phyloP scores from a whole-genome alignment of 306 rosid species.

The Fragaria ananassa region DNA sequence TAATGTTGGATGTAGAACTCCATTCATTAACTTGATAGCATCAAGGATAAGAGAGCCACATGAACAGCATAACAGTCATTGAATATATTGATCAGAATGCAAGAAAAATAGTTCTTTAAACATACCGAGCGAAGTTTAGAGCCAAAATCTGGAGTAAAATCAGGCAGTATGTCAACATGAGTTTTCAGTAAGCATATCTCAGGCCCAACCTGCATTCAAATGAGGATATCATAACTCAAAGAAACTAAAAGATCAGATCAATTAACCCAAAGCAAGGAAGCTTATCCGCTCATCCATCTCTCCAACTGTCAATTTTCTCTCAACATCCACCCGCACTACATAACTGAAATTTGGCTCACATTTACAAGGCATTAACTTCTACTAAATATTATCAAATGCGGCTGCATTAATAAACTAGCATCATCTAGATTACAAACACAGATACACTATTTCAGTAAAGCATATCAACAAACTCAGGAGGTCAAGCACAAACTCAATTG shows the following conservation, averaged over 20 bases:
- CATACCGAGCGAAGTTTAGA: conserved; percentile 73
- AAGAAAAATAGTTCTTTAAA: background rate
- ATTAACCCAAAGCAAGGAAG: background rate
- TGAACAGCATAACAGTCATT: background rate
- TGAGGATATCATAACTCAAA: background rate
- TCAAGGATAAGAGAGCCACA: background rate
- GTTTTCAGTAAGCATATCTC: conserved; percentile 93
- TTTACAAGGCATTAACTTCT: background rate
- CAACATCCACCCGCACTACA: background rate
- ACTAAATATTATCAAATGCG: too few relatives aligned
- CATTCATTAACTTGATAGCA: background rate
- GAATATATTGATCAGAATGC: background rate
- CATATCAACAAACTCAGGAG: background rate
- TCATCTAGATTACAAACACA: background rate
- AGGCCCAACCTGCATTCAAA: conserved; percentile 65
- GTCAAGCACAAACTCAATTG: background rate
- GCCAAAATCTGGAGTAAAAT: conserved; percentile 86
- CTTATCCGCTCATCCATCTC: background rate
- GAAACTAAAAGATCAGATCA: background rate
- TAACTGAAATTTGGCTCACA: background rate
- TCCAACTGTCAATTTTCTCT: background rate
- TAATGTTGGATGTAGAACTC: background rate
- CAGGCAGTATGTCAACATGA: conserved; percentile 91
- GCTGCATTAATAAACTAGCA: too few relatives aligned
- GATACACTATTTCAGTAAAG: background rate